Evolutionary conservation across 306 rosid genomes (phyloP).

Genomic region (Vachellia pachyceras): DNA sequence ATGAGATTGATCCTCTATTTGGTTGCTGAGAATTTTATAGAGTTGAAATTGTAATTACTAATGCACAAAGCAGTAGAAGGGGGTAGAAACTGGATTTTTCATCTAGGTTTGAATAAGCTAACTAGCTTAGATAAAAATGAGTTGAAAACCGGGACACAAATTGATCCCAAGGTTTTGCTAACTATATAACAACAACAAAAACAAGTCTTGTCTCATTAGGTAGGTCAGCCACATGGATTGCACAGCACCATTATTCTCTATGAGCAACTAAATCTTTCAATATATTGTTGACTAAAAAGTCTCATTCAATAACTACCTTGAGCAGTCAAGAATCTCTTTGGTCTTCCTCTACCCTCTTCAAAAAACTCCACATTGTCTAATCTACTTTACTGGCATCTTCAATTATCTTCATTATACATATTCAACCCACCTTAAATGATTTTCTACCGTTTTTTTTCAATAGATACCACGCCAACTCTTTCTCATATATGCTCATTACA

Average conservation of each 20-base stretch:
- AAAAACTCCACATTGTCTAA: background rate
- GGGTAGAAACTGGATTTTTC: background rate
- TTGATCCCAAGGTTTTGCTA: background rate
- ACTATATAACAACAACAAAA: background rate
- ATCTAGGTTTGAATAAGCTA: background rate
- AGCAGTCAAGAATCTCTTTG: too few species aligned
- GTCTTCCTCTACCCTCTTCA: background rate
- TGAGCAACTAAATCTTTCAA: background rate
- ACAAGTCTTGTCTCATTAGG: background rate
- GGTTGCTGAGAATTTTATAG: background rate
- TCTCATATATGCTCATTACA: background rate
- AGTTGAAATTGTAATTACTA: background rate
- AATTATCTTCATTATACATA: background rate
- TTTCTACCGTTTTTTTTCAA: background rate
- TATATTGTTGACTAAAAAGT: background rate
- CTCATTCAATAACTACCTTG: background rate
- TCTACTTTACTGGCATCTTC: background rate
- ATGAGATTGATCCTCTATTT: slow-evolving; percentile 12
- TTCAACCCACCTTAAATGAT: background rate
- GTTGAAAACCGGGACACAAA: background rate
- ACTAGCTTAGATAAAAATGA: background rate
- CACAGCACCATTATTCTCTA: background rate
- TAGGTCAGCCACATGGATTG: background rate
- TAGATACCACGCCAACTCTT: background rate
- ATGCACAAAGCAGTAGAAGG: background rate